Conservation (phyloP, 139 green algal genomes). For the Asterochloris sp. region DNA sequence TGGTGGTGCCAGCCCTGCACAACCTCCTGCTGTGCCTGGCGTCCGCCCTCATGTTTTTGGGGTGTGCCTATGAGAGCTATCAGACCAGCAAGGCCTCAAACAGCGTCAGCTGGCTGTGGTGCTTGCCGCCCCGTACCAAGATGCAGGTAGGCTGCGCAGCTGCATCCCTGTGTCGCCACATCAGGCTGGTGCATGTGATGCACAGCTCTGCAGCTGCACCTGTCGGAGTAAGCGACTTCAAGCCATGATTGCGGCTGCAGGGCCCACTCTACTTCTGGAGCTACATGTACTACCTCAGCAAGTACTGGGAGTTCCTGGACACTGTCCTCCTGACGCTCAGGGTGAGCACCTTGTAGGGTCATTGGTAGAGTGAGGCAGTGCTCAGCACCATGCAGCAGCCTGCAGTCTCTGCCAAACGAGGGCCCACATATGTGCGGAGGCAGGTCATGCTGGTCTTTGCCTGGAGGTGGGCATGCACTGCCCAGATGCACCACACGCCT, state of each 20-base stretch:
- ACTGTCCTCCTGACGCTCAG: slow-evolving; percentile 47
- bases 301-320: slow-evolving; percentile 58
- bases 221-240: too few species aligned
- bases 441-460: too few species aligned
- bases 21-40: slow-evolving; percentile 34
- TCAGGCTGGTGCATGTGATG: background rate
- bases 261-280: slow-evolving; percentile 42
- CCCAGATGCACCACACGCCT: background rate
- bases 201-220: background rate
- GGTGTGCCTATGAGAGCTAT: background rate
- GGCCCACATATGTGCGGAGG: too few species aligned
- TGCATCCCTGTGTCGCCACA: background rate
- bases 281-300: slow-evolving; percentile 55
- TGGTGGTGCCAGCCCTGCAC: slow-evolving; percentile 18
- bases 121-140: slow-evolving; percentile 14
- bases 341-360: background rate
- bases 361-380: too few species aligned
- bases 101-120: slow-evolving; percentile 26
- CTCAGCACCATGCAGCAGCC: background rate
- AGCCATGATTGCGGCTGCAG: background rate
- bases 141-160: slow-evolving; percentile 1
- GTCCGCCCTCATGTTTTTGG: slow-evolving; percentile 33
- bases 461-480: background rate
- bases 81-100: background rate
- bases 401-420: background rate